Evolutionary conservation across 2,329 filamentous ascomycete species (phyloP).

Genomic region (Remersonia thermophila): DNA sequence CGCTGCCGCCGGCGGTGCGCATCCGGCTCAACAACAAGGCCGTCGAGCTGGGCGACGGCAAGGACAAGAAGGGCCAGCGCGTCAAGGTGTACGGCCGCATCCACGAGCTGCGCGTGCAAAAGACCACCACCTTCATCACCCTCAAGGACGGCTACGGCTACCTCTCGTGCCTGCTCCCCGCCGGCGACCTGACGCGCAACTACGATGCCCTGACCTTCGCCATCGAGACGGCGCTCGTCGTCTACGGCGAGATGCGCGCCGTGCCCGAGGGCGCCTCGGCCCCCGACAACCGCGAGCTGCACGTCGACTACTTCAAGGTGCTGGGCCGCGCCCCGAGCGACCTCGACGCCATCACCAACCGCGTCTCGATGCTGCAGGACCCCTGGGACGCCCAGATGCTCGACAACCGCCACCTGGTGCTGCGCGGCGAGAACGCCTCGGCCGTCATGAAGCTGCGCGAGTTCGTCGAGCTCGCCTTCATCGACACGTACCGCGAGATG

Average conservation of each 20-base stretch:
- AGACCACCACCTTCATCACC: constrained; percentile 78
- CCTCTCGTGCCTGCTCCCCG: constrained; percentile 69
- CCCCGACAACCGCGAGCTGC: constrained; percentile 74
- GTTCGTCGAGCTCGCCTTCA: constrained; percentile 69
- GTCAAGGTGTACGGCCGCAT: constrained; percentile 75
- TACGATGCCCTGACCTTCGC: constrained; percentile 81
- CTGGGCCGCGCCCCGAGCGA: constrained; percentile 70
- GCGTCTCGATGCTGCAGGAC: constrained; percentile 47
- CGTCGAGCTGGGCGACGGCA: constrained; percentile 41
- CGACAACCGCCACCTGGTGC: constrained; percentile 71
- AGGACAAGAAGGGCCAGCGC: constrained; percentile 47
- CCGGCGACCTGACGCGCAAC: constrained; percentile 73
- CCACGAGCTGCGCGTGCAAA: constrained; percentile 69
- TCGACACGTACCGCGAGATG: constrained; percentile 63
- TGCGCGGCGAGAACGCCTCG: constrained; percentile 75
- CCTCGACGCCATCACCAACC: constrained; percentile 85
- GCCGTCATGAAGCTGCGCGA: constrained; percentile 79
- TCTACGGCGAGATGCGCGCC: constrained; percentile 72
- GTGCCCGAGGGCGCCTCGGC: constrained; percentile 69
- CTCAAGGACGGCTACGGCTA: constrained; percentile 73
- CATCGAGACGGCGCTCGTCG: constrained; percentile 73
- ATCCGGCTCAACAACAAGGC: constrained; percentile 67
- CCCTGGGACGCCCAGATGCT: constrained; percentile 47
- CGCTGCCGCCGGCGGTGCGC: constrained; percentile 59
- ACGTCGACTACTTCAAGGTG: constrained; percentile 79